A percentile compares a stretch with the other conserved stretches of the same genome.
Evolutionary conservation across 1,284 basidiomycete genomes (phyloP).

Genomic region (Malassezia yamatoensis): DNA sequence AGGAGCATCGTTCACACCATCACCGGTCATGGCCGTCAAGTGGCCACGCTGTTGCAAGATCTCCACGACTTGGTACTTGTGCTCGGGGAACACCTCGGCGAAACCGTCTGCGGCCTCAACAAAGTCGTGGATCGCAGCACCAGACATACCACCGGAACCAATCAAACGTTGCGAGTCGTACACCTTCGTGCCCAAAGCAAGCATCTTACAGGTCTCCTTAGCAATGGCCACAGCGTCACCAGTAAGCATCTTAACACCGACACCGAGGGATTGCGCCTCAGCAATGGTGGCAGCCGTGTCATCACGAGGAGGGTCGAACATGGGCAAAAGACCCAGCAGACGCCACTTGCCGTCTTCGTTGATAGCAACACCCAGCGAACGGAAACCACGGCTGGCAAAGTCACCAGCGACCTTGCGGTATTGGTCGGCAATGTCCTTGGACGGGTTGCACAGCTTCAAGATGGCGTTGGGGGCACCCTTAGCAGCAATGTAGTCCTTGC

Average conservation of each 20-base stretch:
- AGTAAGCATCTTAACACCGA: conserved; percentile 56
- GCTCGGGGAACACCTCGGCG: conserved; percentile 56
- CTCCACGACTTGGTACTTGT: conserved; percentile 55
- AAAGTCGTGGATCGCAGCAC: conserved; percentile 54
- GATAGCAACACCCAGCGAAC: conserved; percentile 54
- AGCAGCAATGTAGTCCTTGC: conserved; percentile 53
- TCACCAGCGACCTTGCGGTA: conserved; percentile 51
- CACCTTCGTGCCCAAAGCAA: conserved; percentile 53
- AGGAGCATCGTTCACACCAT: conserved; percentile 51
- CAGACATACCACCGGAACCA: conserved; percentile 53
- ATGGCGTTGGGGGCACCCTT: conserved; percentile 57
- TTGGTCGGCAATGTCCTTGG: conserved; percentile 48
- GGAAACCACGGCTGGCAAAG: conserved; percentile 54
- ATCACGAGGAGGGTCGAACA: conserved; percentile 54
- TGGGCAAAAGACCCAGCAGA: conserved; percentile 51
- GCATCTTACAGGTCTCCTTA: conserved; percentile 55
- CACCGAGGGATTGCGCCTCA: conserved; percentile 54
- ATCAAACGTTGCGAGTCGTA: conserved; percentile 56
- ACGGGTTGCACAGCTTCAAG: conserved; percentile 52
- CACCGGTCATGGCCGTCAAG: conserved; percentile 54
- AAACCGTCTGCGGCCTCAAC: conserved; percentile 56
- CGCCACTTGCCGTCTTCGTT: conserved; percentile 54
- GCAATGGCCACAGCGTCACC: conserved; percentile 57
- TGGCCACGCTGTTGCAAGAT: conserved; percentile 55
- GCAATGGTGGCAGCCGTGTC: conserved; percentile 55